Conservation (phyloP, 345 rosid species). For the Brassica cretica region DNA sequence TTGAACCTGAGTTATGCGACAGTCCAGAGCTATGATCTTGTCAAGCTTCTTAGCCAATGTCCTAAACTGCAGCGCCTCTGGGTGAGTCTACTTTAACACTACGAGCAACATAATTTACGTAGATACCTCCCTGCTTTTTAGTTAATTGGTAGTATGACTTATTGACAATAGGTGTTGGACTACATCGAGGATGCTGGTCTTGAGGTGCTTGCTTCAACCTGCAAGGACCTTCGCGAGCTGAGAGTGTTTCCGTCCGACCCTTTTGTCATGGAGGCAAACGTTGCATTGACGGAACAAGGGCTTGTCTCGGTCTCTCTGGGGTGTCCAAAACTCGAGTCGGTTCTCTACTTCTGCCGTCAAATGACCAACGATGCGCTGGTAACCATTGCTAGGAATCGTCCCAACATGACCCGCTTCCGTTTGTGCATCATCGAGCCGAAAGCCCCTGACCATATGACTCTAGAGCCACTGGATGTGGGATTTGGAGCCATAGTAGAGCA, state of each 20-base stretch:
- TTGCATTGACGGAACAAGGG: conserved; percentile 2
- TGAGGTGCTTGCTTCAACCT: neutral
- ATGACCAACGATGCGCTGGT: neutral
- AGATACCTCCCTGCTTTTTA: neutral
- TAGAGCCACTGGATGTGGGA: neutral
- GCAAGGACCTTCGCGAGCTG: conserved; percentile 1
- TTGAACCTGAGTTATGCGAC: neutral
- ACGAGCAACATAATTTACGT: neutral
- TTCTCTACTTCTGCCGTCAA: conserved; percentile 2
- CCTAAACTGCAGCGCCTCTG: neutral
- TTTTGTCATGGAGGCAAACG: conserved; percentile 2
- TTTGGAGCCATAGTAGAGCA: neutral
- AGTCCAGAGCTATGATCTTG: neutral
- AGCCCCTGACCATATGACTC: neutral
- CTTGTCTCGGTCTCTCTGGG: neutral
- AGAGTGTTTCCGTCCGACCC: conserved; percentile 1
- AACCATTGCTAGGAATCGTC: conserved; percentile 1
- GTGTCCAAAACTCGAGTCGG: neutral
- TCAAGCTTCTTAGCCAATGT: neutral
- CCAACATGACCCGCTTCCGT: neutral
- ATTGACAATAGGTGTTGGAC: neutral
- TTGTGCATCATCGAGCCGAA: neutral
- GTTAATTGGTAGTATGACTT: neutral
- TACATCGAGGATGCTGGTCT: neutral
- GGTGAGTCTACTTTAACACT: neutral